Conservation (phyloP, 1,284 basidiomycete genomes). For the Pholiota adiposa region DNA sequence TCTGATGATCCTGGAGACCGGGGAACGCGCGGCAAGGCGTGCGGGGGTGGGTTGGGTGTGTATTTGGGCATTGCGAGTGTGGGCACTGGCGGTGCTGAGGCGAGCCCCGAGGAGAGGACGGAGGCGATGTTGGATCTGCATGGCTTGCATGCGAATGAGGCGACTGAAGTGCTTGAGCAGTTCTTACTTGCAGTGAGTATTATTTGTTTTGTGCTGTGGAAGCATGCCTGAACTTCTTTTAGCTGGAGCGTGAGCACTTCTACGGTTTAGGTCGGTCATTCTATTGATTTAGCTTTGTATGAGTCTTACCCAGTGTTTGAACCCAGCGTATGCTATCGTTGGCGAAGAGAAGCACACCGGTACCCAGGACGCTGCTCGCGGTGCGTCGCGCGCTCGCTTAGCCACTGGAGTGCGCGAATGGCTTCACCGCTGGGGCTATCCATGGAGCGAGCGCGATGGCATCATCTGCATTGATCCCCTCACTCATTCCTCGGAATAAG, state of each 20-base stretch:
- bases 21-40: slow-evolving; percentile 72
- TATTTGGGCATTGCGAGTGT: slow-evolving; percentile 80
- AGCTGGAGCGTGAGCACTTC: slow-evolving; percentile 87
- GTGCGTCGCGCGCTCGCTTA: slow-evolving; percentile 81
- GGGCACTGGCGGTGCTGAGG: slow-evolving; percentile 49
- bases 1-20: slow-evolving; percentile 87
- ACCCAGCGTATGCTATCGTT: slow-evolving; percentile 82
- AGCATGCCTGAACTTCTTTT: slow-evolving; percentile 12
- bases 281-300: neutral
- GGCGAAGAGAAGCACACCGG: slow-evolving; percentile 97
- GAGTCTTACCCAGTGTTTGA: slow-evolving; percentile 3
- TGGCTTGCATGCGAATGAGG: slow-evolving; percentile 90
- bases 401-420: slow-evolving; percentile 87
- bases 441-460: slow-evolving; percentile 93
- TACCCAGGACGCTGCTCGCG: slow-evolving; percentile 79
- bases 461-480: slow-evolving; percentile 87
- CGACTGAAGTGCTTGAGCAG: slow-evolving; percentile 88
- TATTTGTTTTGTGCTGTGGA: neutral
- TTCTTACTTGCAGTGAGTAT: slow-evolving; percentile 83
- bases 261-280: slow-evolving; percentile 73
- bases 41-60: slow-evolving; percentile 85
- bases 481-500: slow-evolving; percentile 63
- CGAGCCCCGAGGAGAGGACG: slow-evolving; percentile 81
- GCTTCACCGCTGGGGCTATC: slow-evolving; percentile 91
- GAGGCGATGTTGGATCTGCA: slow-evolving; percentile 85